Evolutionary conservation across 2,329 filamentous ascomycete species (phyloP).

Genomic region (Aureobasidium sp.): DNA sequence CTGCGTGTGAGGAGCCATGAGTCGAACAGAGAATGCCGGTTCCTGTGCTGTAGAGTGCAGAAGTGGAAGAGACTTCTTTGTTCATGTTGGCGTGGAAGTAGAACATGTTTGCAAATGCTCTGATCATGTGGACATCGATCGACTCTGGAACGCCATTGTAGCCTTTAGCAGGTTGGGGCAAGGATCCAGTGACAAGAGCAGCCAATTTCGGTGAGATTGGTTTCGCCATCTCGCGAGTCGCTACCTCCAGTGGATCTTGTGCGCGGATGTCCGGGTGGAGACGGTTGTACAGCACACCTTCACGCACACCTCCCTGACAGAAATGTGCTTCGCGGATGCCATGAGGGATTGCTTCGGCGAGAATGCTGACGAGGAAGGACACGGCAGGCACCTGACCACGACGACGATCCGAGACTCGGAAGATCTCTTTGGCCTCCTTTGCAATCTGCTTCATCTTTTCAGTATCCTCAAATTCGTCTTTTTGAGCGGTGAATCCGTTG

Average conservation of each 20-base stretch:
- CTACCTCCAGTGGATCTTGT: constrained; percentile 56
- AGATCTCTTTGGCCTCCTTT: constrained; percentile 35
- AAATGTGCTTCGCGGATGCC: constrained; percentile 64
- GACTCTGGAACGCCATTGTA: constrained; percentile 23
- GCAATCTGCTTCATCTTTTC: constrained; percentile 40
- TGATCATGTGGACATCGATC: constrained; percentile 34
- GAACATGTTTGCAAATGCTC: constrained; percentile 50
- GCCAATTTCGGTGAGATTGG: constrained; percentile 33
- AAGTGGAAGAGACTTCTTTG: constrained; percentile 53
- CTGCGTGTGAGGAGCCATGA: constrained; percentile 64
- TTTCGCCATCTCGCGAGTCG: constrained; percentile 45
- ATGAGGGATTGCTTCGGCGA: constrained; percentile 62
- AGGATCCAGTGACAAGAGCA: constrained; percentile 37
- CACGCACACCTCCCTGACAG: constrained; percentile 74
- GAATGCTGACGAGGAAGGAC: constrained; percentile 65
- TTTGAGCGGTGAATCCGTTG: constrained; percentile 66
- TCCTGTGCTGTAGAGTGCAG: constrained; percentile 63
- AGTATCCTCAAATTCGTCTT: constrained; percentile 54
- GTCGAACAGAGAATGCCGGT: constrained; percentile 55
- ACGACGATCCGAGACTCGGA: constrained; percentile 73
- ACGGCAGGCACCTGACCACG: constrained; percentile 79
- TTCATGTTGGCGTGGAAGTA: constrained; percentile 35
- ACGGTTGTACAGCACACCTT: constrained; percentile 67
- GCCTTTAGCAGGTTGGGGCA: constrained; percentile 28
- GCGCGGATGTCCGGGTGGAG: constrained; percentile 53